phyloP scores from a whole-genome alignment of 73 alveolate genomes.

The Tetrahymena elliotti region DNA sequence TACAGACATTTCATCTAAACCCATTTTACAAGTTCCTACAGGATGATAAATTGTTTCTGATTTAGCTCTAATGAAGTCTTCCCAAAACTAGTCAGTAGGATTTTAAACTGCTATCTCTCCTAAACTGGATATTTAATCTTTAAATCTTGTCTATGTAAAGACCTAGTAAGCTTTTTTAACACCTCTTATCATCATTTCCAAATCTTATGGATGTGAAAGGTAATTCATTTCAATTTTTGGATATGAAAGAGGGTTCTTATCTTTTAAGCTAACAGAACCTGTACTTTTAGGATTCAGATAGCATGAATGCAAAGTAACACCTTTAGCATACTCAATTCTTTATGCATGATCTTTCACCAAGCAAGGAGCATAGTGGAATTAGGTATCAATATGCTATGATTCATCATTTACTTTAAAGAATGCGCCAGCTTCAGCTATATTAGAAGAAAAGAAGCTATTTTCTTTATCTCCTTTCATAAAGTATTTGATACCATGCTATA shows the following conservation, averaged over 20 bases:
- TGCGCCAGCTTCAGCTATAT: neutral
- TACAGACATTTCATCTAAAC: neutral
- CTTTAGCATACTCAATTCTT: neutral
- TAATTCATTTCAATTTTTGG: neutral
- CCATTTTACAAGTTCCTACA: constrained; percentile 11
- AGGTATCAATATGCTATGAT: neutral
- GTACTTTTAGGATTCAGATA: neutral
- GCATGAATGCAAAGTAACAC: neutral
- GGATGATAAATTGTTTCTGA: constrained; percentile 1
- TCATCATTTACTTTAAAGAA: neutral
- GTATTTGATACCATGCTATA: neutral
- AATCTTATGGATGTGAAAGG: neutral
- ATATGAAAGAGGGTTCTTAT: neutral
- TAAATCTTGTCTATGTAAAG: neutral
- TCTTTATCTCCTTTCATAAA: neutral
- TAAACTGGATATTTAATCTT: neutral
- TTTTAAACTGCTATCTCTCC: neutral
- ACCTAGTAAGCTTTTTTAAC: neutral
- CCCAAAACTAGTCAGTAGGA: neutral
- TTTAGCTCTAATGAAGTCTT: neutral
- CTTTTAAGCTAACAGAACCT: neutral
- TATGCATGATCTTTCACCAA: neutral
- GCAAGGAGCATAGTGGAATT: neutral
- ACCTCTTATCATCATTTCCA: neutral
- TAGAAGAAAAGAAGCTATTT: neutral